phyloP scores from a whole-genome alignment of 192 early-diverging fungal species.

The Piromyces finnis region DNA sequence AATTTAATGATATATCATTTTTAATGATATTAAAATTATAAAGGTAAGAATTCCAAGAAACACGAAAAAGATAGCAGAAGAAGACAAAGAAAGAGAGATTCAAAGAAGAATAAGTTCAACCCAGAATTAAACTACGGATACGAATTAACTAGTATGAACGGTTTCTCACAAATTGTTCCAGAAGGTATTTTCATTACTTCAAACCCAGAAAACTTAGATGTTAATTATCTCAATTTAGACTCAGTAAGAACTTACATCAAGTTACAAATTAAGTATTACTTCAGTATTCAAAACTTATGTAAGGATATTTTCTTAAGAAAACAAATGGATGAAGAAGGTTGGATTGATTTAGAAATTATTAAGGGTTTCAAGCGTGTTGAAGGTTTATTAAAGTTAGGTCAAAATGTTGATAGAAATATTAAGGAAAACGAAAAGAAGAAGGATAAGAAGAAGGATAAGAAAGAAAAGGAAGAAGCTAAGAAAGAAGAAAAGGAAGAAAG shows the following conservation, averaged over 20 bases:
- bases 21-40: background rate
- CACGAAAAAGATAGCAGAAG: background rate
- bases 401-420: background rate
- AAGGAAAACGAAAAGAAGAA: background rate
- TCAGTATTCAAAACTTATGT: conserved; percentile 91
- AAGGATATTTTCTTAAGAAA: conserved; percentile 84
- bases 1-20: no score
- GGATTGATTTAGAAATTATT: conserved; percentile 57
- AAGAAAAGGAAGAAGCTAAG: background rate
- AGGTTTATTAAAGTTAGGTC: background rate
- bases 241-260: background rate
- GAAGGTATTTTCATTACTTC: background rate
- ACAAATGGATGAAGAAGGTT: conserved; percentile 80
- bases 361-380: conserved; percentile 75
- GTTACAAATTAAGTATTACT: conserved; percentile 72
- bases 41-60: background rate
- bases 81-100: background rate
- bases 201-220: background rate
- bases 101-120: background rate
- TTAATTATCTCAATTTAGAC: background rate
- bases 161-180: background rate
- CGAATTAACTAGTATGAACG: background rate
- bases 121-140: background rate
- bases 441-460: background rate
- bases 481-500: background rate